Percentiles rank a stretch among this genome's conserved stretches.
Evolutionary conservation across 495 filamentous ascomycete genomes (phyloP).

Genomic region (Bryoglossum gracile): DNA sequence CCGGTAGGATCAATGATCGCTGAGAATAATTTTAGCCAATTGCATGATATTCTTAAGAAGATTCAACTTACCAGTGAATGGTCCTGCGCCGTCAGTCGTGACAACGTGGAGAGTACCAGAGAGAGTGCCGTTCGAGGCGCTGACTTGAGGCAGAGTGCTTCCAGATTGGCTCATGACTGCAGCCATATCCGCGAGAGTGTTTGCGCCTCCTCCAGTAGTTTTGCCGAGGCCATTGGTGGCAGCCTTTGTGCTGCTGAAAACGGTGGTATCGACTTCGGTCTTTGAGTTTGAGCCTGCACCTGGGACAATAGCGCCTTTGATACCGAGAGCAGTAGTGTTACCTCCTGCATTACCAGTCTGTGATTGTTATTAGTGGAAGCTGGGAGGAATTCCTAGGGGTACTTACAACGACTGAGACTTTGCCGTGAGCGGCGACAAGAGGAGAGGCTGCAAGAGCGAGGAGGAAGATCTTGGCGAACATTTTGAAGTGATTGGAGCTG

Average conservation of each 20-base stretch:
- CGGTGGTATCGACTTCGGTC: slow-evolving; percentile 26
- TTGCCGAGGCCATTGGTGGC: slow-evolving; percentile 22
- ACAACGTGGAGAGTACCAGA: slow-evolving; percentile 25
- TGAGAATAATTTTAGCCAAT: not conserved
- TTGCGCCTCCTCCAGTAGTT: slow-evolving; percentile 19
- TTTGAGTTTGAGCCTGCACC: slow-evolving; percentile 18
- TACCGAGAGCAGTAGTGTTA: slow-evolving; percentile 25
- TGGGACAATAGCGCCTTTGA: slow-evolving; percentile 24
- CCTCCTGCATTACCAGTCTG: slow-evolving; percentile 24
- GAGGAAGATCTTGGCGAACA: not conserved
- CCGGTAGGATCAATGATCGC: slow-evolving; percentile 12
- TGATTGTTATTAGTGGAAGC: not conserved
- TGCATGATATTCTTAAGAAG: not conserved
- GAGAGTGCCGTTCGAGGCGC: slow-evolving; percentile 21
- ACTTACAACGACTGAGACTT: slow-evolving; percentile 21
- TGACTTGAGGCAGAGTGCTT: slow-evolving; percentile 27
- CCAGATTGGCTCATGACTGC: slow-evolving; percentile 26
- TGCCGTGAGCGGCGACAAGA: slow-evolving; percentile 26
- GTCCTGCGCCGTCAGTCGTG: slow-evolving; percentile 30
- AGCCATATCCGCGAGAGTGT: slow-evolving; percentile 19
- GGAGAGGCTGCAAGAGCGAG: slow-evolving; percentile 1
- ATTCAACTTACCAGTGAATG: slow-evolving; percentile 11
- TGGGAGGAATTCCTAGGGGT: not conserved
- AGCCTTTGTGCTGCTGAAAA: slow-evolving; percentile 21
- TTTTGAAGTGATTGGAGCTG: not conserved